Evolutionary conservation across 306 rosid species (phyloP).

Genomic region (Quercus variabilis): DNA sequence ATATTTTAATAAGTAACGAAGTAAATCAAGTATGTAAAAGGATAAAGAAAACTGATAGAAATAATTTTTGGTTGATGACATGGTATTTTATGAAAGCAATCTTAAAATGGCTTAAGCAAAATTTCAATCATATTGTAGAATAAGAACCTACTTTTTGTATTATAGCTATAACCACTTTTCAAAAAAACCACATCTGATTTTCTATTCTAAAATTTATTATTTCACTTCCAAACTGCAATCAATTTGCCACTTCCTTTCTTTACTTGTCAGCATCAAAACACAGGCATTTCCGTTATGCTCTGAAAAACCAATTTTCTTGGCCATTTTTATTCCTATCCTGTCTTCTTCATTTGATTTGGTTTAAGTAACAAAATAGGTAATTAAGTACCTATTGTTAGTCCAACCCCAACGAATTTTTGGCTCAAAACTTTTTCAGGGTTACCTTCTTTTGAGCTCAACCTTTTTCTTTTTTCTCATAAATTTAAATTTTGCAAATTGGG

Average conservation of each 20-base stretch:
- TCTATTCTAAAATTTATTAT: neutral
- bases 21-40: no score
- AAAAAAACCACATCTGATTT: no score
- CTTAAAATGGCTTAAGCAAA: no score
- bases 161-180: no score
- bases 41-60: no score
- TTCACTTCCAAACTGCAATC: conserved; percentile 20
- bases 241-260: conserved; percentile 13
- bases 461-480: neutral
- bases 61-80: no score
- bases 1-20: no score
- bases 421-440: conserved; percentile 13
- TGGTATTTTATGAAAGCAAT: no score
- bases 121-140: no score
- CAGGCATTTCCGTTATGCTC: conserved; percentile 24
- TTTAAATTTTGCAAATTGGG: neutral
- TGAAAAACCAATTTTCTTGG: conserved; percentile 16
- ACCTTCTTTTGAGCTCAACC: conserved; percentile 10
- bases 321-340: conserved; percentile 2
- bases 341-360: conserved; percentile 16
- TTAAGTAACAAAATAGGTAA: neutral
- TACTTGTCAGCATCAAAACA: conserved; percentile 8
- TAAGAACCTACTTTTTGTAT: no score
- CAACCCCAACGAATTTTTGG: conserved; percentile 14
- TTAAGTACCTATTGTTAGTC: conserved; percentile 18